A percentile compares a stretch with the other conserved stretches of the same genome.
phyloP scores from a whole-genome alignment of 2,329 filamentous ascomycete genomes.

The Fusarium irregulare region DNA sequence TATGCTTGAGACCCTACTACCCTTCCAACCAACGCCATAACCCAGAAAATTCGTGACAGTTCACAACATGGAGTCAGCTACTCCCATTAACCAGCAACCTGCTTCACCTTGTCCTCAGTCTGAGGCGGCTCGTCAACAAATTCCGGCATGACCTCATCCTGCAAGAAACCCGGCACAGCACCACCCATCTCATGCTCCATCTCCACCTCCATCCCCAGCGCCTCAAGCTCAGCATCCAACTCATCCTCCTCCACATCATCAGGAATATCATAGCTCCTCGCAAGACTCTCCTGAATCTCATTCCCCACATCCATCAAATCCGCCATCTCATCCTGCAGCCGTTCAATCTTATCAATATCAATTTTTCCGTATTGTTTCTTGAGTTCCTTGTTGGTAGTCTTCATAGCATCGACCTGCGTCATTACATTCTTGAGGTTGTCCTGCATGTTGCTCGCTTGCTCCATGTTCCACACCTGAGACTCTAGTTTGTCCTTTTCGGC shows the following conservation, averaged over 20 bases:
- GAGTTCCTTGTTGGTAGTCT: conserved; percentile 93
- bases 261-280: conserved; percentile 90
- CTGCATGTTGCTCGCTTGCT: conserved; percentile 97
- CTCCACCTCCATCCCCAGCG: conserved; percentile 92
- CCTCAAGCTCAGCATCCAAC: conserved; percentile 95
- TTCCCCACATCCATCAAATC: conserved; percentile 98
- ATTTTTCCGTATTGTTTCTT: conserved; percentile 97
- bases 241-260: conserved; percentile 98
- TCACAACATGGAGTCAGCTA: background rate
- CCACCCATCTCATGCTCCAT: conserved; percentile 75
- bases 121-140: conserved; percentile 94
- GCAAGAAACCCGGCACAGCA: conserved; percentile 84
- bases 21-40: conserved; percentile 43
- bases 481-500: conserved; percentile 92
- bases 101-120: conserved; percentile 79
- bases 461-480: conserved; percentile 98
- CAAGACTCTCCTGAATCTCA: conserved; percentile 96
- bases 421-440: conserved; percentile 98
- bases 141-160: conserved; percentile 85
- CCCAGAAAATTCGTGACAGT: conserved; percentile 6
- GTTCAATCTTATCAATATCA: conserved; percentile 96
- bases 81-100: conserved; percentile 69
- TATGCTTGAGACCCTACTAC: conserved; percentile 34
- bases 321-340: conserved; percentile 98
- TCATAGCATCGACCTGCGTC: conserved; percentile 97